Evolutionary conservation across 2,329 filamentous ascomycete genomes (phyloP), one percentile per base, ranked within the genome.

Genomic region (Stemphylium lycopersici): DNA sequence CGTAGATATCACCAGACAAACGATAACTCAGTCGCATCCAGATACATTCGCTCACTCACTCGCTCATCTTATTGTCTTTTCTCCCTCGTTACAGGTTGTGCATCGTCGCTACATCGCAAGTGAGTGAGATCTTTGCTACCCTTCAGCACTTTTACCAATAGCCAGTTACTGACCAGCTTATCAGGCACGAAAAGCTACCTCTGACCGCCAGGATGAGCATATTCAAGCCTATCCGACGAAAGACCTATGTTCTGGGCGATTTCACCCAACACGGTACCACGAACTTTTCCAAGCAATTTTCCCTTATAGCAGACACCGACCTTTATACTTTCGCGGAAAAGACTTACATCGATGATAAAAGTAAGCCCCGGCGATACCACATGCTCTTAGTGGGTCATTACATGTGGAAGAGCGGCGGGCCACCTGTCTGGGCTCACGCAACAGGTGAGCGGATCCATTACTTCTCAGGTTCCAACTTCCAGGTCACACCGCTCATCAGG

Each of bases 351-450:
- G 34, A 44, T 38, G 29, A 34, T 1, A 37, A 31, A 16, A 13
- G 29, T 6, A 24, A 29, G 3, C 6, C 18, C 2, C 20, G 12
- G 11, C 33, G 34, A 8, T n/a, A 18, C 24, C 24, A 48, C 11
- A 50, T 52, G 43, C 36, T 60, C 1, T 22, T 33, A 0, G 42
- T 61, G 3, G 58, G 52, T 8, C 46, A 52, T 11, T 59, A 52
- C 10, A 34, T 15, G 11, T 29, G 18, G 0, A 45, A 46, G 20
- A 13, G 16, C 3, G 33, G 32, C 10, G 47, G 52, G 1, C 50
- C 48, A 2, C 12, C 44, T 8, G 53, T 56, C 12, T 57, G 56
- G 56, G 56, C 41, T 10, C 31, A 44, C 5, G 38, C 47, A 1
- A 49, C 42, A 4, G 34, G 13, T 0, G 26, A 16, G 3, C 7